Conservation (phyloP, 2,329 filamentous ascomycete species). For the Verticillium klebahnii region DNA sequence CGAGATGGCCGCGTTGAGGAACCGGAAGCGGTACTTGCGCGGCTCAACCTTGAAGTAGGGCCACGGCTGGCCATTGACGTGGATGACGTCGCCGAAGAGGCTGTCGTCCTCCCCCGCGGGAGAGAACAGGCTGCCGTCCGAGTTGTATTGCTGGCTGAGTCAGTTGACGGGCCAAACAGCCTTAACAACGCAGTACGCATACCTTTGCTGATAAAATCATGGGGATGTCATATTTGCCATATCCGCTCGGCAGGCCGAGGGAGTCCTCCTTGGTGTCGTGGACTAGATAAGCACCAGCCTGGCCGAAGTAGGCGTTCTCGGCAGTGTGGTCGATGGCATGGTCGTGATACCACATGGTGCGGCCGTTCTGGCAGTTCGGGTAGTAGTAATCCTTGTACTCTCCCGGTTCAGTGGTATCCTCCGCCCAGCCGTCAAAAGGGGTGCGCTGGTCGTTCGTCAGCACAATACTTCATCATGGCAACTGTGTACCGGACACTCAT, state of each 20-base stretch:
- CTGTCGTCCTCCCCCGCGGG: constrained; percentile 30
- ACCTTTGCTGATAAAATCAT: constrained; percentile 34
- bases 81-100: constrained; percentile 47
- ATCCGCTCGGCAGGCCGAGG: constrained; percentile 35
- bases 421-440: constrained; percentile 43
- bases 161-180: not conserved
- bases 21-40: constrained; percentile 48
- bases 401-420: constrained; percentile 38
- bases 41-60: constrained; percentile 47
- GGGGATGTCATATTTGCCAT: constrained; percentile 39
- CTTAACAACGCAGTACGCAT: not conserved
- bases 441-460: constrained; percentile 21
- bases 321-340: constrained; percentile 34
- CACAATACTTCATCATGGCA: not conserved
- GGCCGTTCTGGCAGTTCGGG: constrained; percentile 42
- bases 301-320: constrained; percentile 46
- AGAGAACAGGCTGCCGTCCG: constrained; percentile 37
- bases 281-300: constrained; percentile 46
- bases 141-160: constrained; percentile 32
- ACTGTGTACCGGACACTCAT: not conserved
- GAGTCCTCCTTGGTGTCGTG: constrained; percentile 37
- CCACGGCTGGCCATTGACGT: constrained; percentile 52
- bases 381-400: constrained; percentile 54
- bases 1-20: constrained; percentile 38
- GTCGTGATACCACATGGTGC: constrained; percentile 50